A percentile compares a stretch with the other conserved stretches of the same genome.
phyloP scores from a whole-genome alignment of 2,329 filamentous ascomycete genomes.

The Paraphaeosphaeria minitans region DNA sequence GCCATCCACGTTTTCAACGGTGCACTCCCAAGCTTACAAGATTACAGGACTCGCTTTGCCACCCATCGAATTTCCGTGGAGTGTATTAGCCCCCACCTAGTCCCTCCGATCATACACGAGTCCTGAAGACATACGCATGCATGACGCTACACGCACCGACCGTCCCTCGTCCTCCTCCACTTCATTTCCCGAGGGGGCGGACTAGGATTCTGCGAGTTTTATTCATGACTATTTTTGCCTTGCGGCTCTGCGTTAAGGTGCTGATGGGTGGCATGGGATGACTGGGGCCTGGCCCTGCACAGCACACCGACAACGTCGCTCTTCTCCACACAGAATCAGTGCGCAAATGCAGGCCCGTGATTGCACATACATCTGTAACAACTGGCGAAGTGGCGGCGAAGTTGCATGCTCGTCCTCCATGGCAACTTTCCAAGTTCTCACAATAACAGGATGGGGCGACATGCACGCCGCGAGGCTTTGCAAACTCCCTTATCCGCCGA shows the following conservation, averaged over 20 bases:
- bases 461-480: background rate
- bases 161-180: background rate
- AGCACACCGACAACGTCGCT: slow-evolving; percentile 1
- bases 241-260: slow-evolving; percentile 17
- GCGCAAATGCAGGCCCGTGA: background rate
- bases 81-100: slow-evolving; percentile 2
- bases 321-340: background rate
- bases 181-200: background rate
- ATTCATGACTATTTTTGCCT: slow-evolving; percentile 12
- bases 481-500: background rate
- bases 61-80: slow-evolving; percentile 9
- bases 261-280: slow-evolving; percentile 2
- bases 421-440: background rate
- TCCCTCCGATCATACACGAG: background rate
- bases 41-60: slow-evolving; percentile 5
- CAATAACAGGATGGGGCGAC: background rate
- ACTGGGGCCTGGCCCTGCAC: background rate
- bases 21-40: background rate
- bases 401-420: background rate
- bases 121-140: slow-evolving; percentile 2
- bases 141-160: slow-evolving; percentile 3
- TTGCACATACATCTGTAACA: background rate
- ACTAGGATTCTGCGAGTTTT: no score
- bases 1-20: background rate
- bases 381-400: background rate